Evolutionary conservation across 2,329 filamentous ascomycete species (phyloP), one percentile per base, ranked within the genome.

Genomic region (Colletotrichum echinochloae): DNA sequence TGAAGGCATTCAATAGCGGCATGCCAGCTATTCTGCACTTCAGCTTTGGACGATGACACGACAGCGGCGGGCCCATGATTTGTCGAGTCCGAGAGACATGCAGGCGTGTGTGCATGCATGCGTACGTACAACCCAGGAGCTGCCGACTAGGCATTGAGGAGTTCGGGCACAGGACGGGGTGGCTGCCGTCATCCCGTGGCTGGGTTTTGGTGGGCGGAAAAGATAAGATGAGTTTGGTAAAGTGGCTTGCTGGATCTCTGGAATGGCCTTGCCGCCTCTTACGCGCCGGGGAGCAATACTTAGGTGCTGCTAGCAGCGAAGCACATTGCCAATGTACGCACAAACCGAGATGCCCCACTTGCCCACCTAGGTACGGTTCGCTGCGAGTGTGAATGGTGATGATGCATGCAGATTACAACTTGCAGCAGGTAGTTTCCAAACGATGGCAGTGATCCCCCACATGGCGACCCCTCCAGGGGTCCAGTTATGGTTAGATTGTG

Each of bases 171-270:
- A 16, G 52, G 60, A 39, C 48, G 64, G 51, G 44, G 51, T 37
- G 23, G 23, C 35, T 37, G 16, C 41, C 28, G 20, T 39, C 52
- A 52, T 46, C 20, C 51, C 26, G 39, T 39, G 54, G n/a, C n/a
- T n/a, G n/a, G n/a, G n/a, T n/a, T n/a, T n/a, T 23, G 48, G 55
- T 35, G 30, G 46, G 33, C 39, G 54, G 35, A 51, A n/a, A 39
- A 61, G 35, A 49, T 46, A 28, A 61, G 56, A 67, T 44, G 67
- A 61, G 28, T 57, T 48, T 37, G 56, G 51, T 44, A 37, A 33
- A 44, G 67, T 70, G 67, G 67, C 67, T 62, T 70, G 64, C 64
- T 70, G 67, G 52, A 67, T 49, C 63, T 57, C 55, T 39, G 64
- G 46, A 49, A 57, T 51, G 14, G 37, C 39, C 44, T 48, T 14